Base-by-base conservation (phyloP, 257 asterid species). In the Jasminum sambac region DNA sequence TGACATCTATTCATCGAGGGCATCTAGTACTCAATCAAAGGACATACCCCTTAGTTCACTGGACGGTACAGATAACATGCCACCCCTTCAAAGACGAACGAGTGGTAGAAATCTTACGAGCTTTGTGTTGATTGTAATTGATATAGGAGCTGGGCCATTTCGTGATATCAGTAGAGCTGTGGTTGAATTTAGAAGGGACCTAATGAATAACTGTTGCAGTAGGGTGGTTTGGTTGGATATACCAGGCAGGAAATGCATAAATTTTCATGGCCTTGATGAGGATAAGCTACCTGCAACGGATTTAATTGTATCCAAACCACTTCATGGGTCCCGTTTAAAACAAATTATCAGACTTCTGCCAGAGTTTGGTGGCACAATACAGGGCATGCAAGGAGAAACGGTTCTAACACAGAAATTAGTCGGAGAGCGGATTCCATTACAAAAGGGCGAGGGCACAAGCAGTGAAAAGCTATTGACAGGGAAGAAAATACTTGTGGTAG, bases 271-370 rank as follows among this genome's bases (percentile, higher is more conserved):
- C n/a, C 78, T 88, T 13, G 84, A 80, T 17, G 84, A 67, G 69
- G 84, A 73, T 16, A 84, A 77, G 63, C 76, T 88, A 8, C 87
- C 92, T 52, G 48, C 81, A 3, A 82, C 80, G 0, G 96, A 94
- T 76, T 19, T 88, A 21, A 48, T 88, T 58, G 46, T 89, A 24
- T 74, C 84, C 1, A 88, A 86, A 74, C 95, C 98, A 1, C 72
- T 93, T 6, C 96, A 93, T 48, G 98, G 97, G 8, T 89, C 97
- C 0, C 84, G 92, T n/a, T 68, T 90, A 71, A 39, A 73, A 66
- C 82, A 75, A 38, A 63, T 80, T 16, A 72, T 87, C 4, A 66
- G 66, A 11, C 89, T 91, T 52, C 59, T 94, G 48, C 97, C 91
- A 0, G 96, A 86, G 63, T 86, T 86, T 46, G 89, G 85, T 0